Conservation (phyloP, 352 stramenopile genomes). For the Phytophthora citrophthora region DNA sequence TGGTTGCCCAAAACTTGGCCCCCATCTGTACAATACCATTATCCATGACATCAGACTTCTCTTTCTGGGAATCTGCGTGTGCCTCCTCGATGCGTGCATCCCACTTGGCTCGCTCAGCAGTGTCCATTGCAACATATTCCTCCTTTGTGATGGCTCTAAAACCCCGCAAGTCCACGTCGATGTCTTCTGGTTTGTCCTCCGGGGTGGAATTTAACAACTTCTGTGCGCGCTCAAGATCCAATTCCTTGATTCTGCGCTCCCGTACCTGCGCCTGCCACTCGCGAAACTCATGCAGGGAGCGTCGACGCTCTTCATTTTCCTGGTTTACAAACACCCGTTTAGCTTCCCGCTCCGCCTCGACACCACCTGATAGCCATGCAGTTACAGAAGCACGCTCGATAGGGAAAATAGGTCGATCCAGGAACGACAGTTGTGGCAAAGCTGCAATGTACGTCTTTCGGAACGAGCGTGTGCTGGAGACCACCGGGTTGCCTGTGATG, state of each 20-base stretch:
- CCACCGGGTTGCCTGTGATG: conserved; percentile 91
- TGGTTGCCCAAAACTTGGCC: conserved; percentile 56
- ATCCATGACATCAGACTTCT: conserved; percentile 43
- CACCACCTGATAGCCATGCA: conserved; percentile 90
- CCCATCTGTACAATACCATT: conserved; percentile 54
- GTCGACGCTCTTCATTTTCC: conserved; percentile 74
- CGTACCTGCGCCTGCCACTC: conserved; percentile 80
- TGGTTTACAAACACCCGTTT: conserved; percentile 77
- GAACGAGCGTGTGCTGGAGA: conserved; percentile 93
- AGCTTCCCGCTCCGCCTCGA: conserved; percentile 87
- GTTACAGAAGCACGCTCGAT: conserved; percentile 83
- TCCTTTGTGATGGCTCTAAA: conserved; percentile 74
- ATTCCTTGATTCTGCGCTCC: conserved; percentile 63
- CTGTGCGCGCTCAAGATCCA: conserved; percentile 51
- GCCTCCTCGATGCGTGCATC: conserved; percentile 64
- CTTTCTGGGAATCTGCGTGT: conserved; percentile 47
- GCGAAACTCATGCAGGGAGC: conserved; percentile 77
- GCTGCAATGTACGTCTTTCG: conserved; percentile 92
- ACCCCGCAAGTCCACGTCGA: conserved; percentile 43
- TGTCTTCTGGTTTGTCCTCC: conserved; percentile 26
- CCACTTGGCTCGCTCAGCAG: conserved; percentile 57
- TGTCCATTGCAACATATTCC: conserved; percentile 58
- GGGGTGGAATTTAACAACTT: conserved; percentile 37
- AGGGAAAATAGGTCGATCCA: conserved; percentile 96
- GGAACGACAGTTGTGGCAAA: conserved; percentile 86